Percentiles rank a stretch among this genome's conserved stretches.
Evolutionary conservation across 352 stramenopile species (phyloP).

Genomic region (Phytophthora multivora): DNA sequence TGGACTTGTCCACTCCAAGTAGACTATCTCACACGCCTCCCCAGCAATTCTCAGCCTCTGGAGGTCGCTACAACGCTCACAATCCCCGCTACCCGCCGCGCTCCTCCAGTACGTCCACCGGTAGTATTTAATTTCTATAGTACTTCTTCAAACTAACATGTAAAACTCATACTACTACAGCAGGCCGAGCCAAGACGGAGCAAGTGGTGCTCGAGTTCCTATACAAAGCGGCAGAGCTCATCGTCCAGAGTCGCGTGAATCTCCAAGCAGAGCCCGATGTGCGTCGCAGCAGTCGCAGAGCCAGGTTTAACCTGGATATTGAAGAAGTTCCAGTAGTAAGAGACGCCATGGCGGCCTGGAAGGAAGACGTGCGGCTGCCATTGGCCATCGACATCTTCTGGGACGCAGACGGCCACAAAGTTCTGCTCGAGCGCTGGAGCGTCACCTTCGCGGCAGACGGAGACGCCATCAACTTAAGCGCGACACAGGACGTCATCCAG

Average conservation of each 20-base stretch:
- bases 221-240: conserved; percentile 83
- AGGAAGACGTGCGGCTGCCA: conserved; percentile 73
- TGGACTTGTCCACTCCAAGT: background rate
- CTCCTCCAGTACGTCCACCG: conserved; percentile 10
- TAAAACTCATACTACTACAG: conserved; percentile 23
- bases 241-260: conserved; percentile 82
- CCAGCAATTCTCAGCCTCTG: conserved; percentile 10
- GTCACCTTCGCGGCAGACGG: conserved; percentile 45
- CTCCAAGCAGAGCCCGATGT: conserved; percentile 57
- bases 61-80: conserved; percentile 12
- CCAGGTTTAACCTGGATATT: conserved; percentile 87
- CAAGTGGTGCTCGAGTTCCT: conserved; percentile 87
- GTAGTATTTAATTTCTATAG: conserved; percentile 3
- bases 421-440: conserved; percentile 81
- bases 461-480: conserved; percentile 20
- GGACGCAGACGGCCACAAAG: conserved; percentile 49
- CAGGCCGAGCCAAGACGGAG: conserved; percentile 77
- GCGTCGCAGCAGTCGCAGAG: conserved; percentile 52
- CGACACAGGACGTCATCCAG: conserved; percentile 73
- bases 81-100: conserved; percentile 14
- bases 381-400: conserved; percentile 75
- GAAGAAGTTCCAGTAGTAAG: conserved; percentile 74
- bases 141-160: background rate
- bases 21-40: background rate
- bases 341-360: conserved; percentile 68